Evolutionary conservation across 2,329 filamentous ascomycete species (phyloP).

Genomic region (Talaromyces verruculosus): DNA sequence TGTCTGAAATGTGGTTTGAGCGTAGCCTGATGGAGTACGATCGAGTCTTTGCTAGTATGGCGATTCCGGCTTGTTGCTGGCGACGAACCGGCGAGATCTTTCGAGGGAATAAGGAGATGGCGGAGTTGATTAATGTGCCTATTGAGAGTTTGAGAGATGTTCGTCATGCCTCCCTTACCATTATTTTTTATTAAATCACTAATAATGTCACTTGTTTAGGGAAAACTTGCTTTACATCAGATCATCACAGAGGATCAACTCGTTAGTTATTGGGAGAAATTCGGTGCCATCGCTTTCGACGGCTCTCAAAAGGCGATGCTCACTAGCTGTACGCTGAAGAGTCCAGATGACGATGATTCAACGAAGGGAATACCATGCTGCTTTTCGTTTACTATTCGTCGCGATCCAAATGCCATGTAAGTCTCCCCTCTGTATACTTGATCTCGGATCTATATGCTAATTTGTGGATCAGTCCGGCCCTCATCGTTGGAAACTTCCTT

Average conservation of each 20-base stretch:
- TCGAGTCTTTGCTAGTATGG: conserved; percentile 97
- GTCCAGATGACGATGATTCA: conserved; percentile 67
- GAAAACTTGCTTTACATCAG: conserved; percentile 91
- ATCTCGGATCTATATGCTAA: conserved; percentile 33
- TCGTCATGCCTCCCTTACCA: conserved; percentile 38
- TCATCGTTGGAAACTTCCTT: conserved; percentile 96
- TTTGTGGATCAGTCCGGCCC: conserved; percentile 65
- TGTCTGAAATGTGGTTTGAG: conserved; percentile 99
- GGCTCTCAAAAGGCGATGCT: conserved; percentile 89
- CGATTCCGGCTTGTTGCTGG: conserved; percentile 97
- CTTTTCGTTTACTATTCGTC: conserved; percentile 94
- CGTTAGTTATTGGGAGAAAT: conserved; percentile 98
- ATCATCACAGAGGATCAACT: conserved; percentile 93
- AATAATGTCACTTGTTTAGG: conserved; percentile 53
- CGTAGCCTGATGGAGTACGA: conserved; percentile 96
- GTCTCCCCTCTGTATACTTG: conserved; percentile 37
- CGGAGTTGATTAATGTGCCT: conserved; percentile 87
- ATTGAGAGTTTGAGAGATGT: conserved; percentile 90
- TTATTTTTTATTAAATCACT: not conserved
- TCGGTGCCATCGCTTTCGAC: conserved; percentile 96
- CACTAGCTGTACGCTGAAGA: conserved; percentile 89
- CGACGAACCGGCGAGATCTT: conserved; percentile 95
- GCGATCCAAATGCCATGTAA: conserved; percentile 95
- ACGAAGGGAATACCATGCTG: conserved; percentile 83
- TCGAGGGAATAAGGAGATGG: conserved; percentile 97